phyloP scores from a whole-genome alignment of 2,329 filamentous ascomycete genomes.

The Magnaporthiopsis poae region DNA sequence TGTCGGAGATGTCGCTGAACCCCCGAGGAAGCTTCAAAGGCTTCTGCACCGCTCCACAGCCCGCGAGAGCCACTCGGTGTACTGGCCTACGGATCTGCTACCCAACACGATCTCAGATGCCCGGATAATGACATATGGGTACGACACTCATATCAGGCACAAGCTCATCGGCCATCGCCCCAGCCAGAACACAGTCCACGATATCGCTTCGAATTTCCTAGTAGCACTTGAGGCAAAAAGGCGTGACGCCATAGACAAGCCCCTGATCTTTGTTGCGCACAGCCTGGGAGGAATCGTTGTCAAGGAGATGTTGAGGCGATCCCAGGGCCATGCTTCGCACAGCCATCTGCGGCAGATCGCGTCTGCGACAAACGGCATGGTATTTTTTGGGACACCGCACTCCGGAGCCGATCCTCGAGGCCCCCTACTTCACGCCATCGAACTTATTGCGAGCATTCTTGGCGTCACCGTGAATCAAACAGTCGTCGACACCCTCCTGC shows the following conservation, averaged over 20 bases:
- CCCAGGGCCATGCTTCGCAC: slow-evolving; percentile 7
- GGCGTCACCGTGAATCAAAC: neutral
- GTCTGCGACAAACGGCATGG: slow-evolving; percentile 16
- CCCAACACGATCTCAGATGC: slow-evolving; percentile 15
- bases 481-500: neutral
- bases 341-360: slow-evolving; percentile 12
- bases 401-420: slow-evolving; percentile 17
- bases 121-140: slow-evolving; percentile 21
- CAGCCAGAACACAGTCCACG: slow-evolving; percentile 21
- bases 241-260: slow-evolving; percentile 12
- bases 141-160: slow-evolving; percentile 20
- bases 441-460: slow-evolving; percentile 16
- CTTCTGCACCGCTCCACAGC: neutral
- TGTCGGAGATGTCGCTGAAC: neutral
- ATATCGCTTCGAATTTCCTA: slow-evolving; percentile 25
- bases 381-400: slow-evolving; percentile 27
- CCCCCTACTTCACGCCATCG: slow-evolving; percentile 15
- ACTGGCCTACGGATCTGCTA: slow-evolving; percentile 19
- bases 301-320: slow-evolving; percentile 17
- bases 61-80: slow-evolving; percentile 8
- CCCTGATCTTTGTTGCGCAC: slow-evolving; percentile 22
- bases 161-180: slow-evolving; percentile 13
- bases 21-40: neutral
- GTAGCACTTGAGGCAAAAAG: slow-evolving; percentile 21
- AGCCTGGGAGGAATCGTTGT: slow-evolving; percentile 14